phyloP scores from a whole-genome alignment of 2,329 filamentous ascomycete genomes.

The Cladosporium sp. region DNA sequence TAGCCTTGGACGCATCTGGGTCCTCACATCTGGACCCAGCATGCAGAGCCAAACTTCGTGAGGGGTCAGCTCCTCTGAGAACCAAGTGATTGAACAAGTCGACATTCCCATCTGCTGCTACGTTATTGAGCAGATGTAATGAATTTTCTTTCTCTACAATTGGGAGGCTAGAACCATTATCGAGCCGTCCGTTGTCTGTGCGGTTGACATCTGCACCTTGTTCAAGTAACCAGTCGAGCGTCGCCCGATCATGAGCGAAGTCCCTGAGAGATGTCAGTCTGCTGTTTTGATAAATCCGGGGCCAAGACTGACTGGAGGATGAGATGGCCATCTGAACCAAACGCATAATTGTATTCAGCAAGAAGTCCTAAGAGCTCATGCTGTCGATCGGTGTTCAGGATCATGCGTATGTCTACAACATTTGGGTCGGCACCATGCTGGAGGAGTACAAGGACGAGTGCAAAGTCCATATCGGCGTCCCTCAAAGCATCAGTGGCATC shows the following conservation, averaged over 20 bases:
- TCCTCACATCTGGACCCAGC: slow-evolving; percentile 13
- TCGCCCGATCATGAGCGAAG: slow-evolving; percentile 10
- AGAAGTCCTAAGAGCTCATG: slow-evolving; percentile 7
- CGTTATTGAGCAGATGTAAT: slow-evolving; percentile 13
- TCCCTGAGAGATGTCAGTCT: slow-evolving; percentile 4
- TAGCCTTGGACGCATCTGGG: slow-evolving; percentile 2
- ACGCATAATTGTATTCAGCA: slow-evolving; percentile 6
- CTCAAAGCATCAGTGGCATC: slow-evolving; percentile 2
- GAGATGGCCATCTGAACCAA: slow-evolving; percentile 9
- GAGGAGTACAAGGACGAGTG: neutral
- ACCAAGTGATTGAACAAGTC: slow-evolving; percentile 16
- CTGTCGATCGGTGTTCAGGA: neutral
- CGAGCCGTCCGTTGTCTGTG: slow-evolving; percentile 7
- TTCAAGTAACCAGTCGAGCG: slow-evolving; percentile 17
- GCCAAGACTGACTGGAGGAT: slow-evolving; percentile 9
- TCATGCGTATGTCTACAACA: neutral
- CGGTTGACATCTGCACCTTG: slow-evolving; percentile 16
- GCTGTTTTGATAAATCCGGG: neutral
- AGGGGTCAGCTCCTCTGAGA: slow-evolving; percentile 11
- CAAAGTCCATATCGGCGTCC: neutral
- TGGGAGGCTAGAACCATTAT: slow-evolving; percentile 5
- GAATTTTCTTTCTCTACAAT: slow-evolving; percentile 10
- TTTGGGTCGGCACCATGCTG: slow-evolving; percentile 4
- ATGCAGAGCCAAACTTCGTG: slow-evolving; percentile 11
- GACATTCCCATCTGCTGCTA: slow-evolving; percentile 16